Base-by-base conservation (phyloP, 352 stramenopile species). In the Globisporangium rhizosaccharum region DNA sequence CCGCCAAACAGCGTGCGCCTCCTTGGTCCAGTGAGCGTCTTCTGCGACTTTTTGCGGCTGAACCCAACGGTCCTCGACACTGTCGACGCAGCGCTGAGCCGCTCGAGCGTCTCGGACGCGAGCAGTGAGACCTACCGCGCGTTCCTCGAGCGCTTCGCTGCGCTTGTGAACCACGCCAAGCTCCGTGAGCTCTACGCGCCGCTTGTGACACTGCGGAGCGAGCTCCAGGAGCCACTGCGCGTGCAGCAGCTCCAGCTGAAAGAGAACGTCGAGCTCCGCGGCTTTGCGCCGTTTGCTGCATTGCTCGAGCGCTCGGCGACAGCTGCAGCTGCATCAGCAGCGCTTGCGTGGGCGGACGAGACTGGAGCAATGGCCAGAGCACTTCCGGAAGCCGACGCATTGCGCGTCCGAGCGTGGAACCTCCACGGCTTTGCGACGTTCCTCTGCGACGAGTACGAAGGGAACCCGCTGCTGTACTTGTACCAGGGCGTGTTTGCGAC, bases 201-300 rank as follows among this genome's bases (percentile, higher is more conserved):
- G 0, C 56, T 83, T 10, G 36, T 79, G n/a, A 61, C 46, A 8
- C 48, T 57, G 12, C 46, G 67, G 28, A 66, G 67, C 36, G 57
- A 74, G 28, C 33, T 56, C 6, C 64, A 67, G 17, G 59, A 68
- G 54, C 48, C 39, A 41, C 51, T 82, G 15, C 58, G 46, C 11
- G 68, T 79, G 46, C 62, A 80, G 61, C 66, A 81, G 59, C 58
- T 82, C 51, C 62, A 74, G 56, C 62, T 93, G 45, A 90, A 90
- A 59, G 84, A 93, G 52, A 90, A 72, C 33, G 53, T 88, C 5
- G 84, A 93, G 62, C 66, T 93, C 57, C 70, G 68, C 52, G 82
- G 84, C 0, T 93, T 91, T 63, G 57, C 70, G 39, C 82, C 84
- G 15, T 63, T 93, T 41, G 61, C 74, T 10, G 54, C 55, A 3